phyloP scores from a whole-genome alignment of 768 basidiomycete genomes.

The Exsudoporus frostii region DNA sequence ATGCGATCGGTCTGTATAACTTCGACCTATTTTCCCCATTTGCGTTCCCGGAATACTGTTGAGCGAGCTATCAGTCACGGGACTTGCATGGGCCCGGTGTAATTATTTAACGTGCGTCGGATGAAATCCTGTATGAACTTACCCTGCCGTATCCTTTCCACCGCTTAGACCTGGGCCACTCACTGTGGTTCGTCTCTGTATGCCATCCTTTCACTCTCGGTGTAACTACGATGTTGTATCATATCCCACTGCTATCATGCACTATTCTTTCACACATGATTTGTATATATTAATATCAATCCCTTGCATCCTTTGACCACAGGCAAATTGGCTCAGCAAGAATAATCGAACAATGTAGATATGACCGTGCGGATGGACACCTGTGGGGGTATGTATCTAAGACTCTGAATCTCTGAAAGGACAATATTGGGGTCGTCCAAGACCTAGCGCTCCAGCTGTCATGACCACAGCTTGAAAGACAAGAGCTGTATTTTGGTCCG shows the following conservation, averaged over 20 bases:
- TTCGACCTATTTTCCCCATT: slow-evolving; percentile 24
- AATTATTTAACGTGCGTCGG: neutral
- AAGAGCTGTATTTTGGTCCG: neutral
- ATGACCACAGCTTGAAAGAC: neutral
- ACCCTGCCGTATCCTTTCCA: neutral
- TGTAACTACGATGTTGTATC: neutral
- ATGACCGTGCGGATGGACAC: neutral
- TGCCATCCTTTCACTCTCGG: neutral
- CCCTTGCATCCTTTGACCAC: neutral
- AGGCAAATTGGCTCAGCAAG: too few relatives aligned
- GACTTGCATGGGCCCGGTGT: neutral
- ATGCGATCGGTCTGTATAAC: slow-evolving; percentile 28
- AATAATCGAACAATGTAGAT: neutral
- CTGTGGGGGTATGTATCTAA: neutral
- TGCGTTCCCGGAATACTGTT: slow-evolving; percentile 17
- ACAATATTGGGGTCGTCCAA: neutral
- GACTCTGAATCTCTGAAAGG: neutral
- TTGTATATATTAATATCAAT: neutral
- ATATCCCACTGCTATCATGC: slow-evolving; percentile 2
- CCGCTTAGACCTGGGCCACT: neutral
- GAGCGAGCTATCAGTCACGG: neutral
- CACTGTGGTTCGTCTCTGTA: neutral
- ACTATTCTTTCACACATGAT: neutral
- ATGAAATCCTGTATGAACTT: neutral
- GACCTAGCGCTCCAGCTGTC: too few relatives aligned